Evolutionary conservation across 495 filamentous ascomycete genomes (phyloP).

Genomic region (Daldinia caldariorum): DNA sequence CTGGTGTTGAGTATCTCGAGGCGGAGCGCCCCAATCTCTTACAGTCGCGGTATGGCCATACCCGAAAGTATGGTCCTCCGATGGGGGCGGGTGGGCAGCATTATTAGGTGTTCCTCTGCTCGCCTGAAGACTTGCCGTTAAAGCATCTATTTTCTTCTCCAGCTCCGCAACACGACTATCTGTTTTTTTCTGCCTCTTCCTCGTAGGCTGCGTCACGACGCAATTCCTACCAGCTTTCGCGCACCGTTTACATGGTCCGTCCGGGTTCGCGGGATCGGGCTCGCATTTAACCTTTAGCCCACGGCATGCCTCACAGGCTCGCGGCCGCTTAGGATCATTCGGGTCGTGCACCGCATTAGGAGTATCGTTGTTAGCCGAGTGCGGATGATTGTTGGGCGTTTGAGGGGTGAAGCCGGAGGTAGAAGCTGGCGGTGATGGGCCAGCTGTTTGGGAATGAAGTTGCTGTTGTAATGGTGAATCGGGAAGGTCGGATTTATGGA

Average conservation of each 20-base stretch:
- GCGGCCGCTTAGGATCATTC: constrained; percentile 75
- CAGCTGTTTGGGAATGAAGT: constrained; percentile 21
- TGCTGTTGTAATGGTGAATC: constrained; percentile 39
- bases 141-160: constrained; percentile 91
- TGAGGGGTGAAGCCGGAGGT: constrained; percentile 33
- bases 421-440: constrained; percentile 32
- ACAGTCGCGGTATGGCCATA: constrained; percentile 20
- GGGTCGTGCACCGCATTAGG: constrained; percentile 48
- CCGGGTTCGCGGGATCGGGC: constrained; percentile 68
- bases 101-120: constrained; percentile 50
- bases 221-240: constrained; percentile 83
- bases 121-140: constrained; percentile 80
- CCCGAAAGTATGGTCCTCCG: constrained; percentile 47
- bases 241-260: constrained; percentile 83
- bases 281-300: constrained; percentile 92
- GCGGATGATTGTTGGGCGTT: constrained; percentile 27
- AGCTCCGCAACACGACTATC: constrained; percentile 91
- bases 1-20: constrained; percentile 33
- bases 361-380: constrained; percentile 21
- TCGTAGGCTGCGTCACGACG: constrained; percentile 80
- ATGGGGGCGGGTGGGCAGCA: constrained; percentile 27
- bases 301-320: constrained; percentile 94
- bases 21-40: constrained; percentile 44
- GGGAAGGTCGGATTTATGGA: constrained; percentile 15
- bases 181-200: constrained; percentile 93